These are phyloP conservation scores for Magnolia changhungtana DNA, from an alignment of 164 flowering plant genomes.

Conservation along the genomic window DNA sequence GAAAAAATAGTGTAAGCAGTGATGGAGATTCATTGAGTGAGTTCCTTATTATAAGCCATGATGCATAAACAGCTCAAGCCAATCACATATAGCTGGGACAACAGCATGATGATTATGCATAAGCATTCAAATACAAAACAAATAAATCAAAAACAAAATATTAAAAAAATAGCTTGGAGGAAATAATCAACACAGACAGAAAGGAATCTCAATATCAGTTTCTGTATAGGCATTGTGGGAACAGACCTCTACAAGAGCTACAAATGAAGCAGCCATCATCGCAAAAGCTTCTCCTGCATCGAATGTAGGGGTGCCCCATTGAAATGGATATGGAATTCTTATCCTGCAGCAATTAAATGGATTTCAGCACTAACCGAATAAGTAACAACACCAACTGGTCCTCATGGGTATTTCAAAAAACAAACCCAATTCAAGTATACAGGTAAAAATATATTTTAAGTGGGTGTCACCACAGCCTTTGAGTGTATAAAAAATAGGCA, in stretches of 20 bases:
- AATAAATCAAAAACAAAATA: no score
- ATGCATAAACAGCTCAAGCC: not conserved
- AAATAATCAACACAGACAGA: not conserved
- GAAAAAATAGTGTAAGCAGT: not conserved
- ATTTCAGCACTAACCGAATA: no score
- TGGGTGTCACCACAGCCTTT: no score
- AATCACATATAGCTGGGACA: not conserved
- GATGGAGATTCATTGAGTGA: not conserved
- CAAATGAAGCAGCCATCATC: constrained; percentile 87
- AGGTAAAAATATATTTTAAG: no score
- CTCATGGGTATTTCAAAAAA: no score
- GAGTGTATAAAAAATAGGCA: no score
- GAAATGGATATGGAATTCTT: constrained; percentile 85
- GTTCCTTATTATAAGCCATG: not conserved
- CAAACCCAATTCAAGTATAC: no score
- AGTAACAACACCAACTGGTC: no score
- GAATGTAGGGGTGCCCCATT: constrained; percentile 92
- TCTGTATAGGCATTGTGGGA: not conserved
- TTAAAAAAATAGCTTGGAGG: not conserved
- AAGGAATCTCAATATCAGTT: not conserved
- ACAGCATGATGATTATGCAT: not conserved
- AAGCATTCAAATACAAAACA: not conserved
- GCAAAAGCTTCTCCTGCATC: constrained; percentile 94
- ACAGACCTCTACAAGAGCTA: constrained; percentile 80
- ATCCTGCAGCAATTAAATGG: constrained; percentile 46